Evolutionary conservation across 1,284 basidiomycete species (phyloP).

Genomic region (Retiboletus fuscus): DNA sequence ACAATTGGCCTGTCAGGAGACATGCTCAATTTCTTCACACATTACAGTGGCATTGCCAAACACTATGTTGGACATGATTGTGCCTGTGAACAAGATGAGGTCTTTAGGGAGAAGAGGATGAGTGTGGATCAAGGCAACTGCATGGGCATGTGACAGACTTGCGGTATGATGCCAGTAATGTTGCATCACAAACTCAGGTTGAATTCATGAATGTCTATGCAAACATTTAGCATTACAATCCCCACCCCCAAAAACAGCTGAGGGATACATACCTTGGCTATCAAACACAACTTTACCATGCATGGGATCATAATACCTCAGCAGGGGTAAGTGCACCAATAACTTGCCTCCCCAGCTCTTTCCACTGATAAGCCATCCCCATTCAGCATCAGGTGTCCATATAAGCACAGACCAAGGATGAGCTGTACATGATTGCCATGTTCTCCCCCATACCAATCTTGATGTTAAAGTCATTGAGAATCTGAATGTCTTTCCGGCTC

Average conservation of each 20-base stretch:
- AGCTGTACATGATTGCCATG: too few species aligned
- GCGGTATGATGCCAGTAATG: slow-evolving; percentile 89
- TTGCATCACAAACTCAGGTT: slow-evolving; percentile 87
- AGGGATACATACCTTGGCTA: slow-evolving; percentile 77
- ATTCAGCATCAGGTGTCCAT: too few species aligned
- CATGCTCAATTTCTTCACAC: slow-evolving; percentile 86
- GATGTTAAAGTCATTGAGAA: too few species aligned
- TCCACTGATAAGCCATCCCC: too few species aligned
- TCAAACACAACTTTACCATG: too few species aligned
- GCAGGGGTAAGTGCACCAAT: too few species aligned
- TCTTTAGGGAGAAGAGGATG: slow-evolving; percentile 56
- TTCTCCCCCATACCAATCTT: too few species aligned
- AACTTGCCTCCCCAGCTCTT: too few species aligned
- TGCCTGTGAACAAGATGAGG: slow-evolving; percentile 85
- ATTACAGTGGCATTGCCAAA: slow-evolving; percentile 85
- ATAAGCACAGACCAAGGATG: too few species aligned
- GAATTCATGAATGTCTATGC: slow-evolving; percentile 84
- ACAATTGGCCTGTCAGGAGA: slow-evolving; percentile 92
- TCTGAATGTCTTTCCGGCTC: too few species aligned
- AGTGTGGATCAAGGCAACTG: neutral
- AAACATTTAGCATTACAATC: neutral
- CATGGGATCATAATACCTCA: too few species aligned
- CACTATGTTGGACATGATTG: slow-evolving; percentile 93
- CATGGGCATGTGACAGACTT: slow-evolving; percentile 51
- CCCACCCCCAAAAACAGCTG: neutral